phyloP scores from a whole-genome alignment of 495 filamentous ascomycete genomes.

The Tetracladium setigerum region DNA sequence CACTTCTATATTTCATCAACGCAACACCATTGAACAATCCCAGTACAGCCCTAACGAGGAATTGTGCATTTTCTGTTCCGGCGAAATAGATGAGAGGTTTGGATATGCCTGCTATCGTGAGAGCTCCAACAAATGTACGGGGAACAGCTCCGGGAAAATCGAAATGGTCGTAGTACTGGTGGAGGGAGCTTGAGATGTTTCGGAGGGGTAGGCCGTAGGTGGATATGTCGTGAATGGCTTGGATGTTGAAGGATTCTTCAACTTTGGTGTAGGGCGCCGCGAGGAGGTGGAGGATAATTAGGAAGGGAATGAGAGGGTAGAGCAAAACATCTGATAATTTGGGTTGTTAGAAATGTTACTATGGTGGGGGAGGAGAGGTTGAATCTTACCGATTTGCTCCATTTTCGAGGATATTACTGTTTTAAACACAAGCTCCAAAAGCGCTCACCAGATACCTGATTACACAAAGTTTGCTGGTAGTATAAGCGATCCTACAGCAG shows the following conservation, averaged over 20 bases:
- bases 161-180: slow-evolving; percentile 76
- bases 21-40: slow-evolving; percentile 70
- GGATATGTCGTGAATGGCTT: slow-evolving; percentile 87
- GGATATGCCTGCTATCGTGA: slow-evolving; percentile 60
- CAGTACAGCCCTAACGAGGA: slow-evolving; percentile 64
- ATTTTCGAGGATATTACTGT: no score
- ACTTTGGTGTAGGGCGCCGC: slow-evolving; percentile 93
- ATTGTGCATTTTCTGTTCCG: slow-evolving; percentile 37
- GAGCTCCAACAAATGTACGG: slow-evolving; percentile 77
- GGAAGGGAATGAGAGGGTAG: slow-evolving; percentile 48
- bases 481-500: no score
- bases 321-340: slow-evolving; percentile 41
- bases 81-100: slow-evolving; percentile 49
- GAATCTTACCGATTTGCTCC: slow-evolving; percentile 11
- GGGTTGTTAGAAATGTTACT: background rate
- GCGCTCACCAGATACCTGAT: no score
- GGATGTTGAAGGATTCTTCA: slow-evolving; percentile 97
- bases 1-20: slow-evolving; percentile 54
- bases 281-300: slow-evolving; percentile 69
- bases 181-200: slow-evolving; percentile 41
- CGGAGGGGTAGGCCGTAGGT: slow-evolving; percentile 63
- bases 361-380: background rate
- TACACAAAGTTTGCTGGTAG: no score
- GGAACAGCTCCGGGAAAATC: slow-evolving; percentile 88
- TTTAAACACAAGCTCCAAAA: no score